Evolutionary conservation across 441 rosid genomes (phyloP), one percentile per base, ranked within the genome.

Genomic region (Populus hybrid): DNA sequence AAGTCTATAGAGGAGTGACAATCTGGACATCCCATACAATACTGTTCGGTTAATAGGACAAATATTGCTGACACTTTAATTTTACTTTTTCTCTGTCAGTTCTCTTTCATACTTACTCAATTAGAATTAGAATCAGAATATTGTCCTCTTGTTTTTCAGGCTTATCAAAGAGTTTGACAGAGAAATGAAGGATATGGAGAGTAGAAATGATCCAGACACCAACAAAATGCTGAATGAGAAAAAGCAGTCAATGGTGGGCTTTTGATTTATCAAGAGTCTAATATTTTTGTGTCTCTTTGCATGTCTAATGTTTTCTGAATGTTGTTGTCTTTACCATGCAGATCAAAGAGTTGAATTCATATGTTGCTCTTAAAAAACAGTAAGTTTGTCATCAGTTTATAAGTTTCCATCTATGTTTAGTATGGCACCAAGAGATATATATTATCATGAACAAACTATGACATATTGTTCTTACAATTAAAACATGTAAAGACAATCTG

Each of bases 331-430:
- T 86, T 66, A 53, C 78, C 80, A 21, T 88, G 89, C 91, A 95
- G 99, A 86, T 95, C 74, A 95, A 95, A 85, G 99, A 95, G 88
- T 85, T 95, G 71, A 95, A 95, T 84, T 92, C 99, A 64, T 95
- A 90, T 50, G 99, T 93, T 70, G 95, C 97, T 78, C 92, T 88
- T 59, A 95, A 93, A 82, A 95, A 95, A 84, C 90, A 89, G 98
- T 92, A 89, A 73, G 95, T 87, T 69, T 10, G 66, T 53, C 28
- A 12, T 65, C 12, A 32, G 30, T 71, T 77, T 26, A 34, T 34
- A 66, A 69, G 42, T 73, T 42, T 65, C 18, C 24, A 1, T 75
- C 35, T 26, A 70, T 76, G 36, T 64, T 50, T 61, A 30, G 4
- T 30, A 35, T n/a, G 24, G 57, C 38, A 32, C 28, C 50, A 2